phyloP scores from a whole-genome alignment of 163 green algal genomes.

The Trebouxia gelatinosa region DNA sequence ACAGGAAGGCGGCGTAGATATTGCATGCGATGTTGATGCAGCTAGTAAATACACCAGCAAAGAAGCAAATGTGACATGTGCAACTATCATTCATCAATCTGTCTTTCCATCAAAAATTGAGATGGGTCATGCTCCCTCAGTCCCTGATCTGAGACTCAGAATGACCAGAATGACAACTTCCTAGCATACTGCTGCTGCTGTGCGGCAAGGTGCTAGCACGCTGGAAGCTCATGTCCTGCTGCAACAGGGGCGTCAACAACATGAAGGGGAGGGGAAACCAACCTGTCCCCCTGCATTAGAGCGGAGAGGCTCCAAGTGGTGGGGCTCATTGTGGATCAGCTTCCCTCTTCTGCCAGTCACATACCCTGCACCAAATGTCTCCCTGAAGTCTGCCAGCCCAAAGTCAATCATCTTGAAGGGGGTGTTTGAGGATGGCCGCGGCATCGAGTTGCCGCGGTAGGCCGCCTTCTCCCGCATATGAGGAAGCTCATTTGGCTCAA shows the following conservation, averaged over 20 bases:
- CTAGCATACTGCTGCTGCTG: not conserved
- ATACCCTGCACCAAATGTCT: constrained; percentile 28
- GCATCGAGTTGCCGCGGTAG: no score
- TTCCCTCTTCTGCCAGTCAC: constrained; percentile 15
- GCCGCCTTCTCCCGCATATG: no score
- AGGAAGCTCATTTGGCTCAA: no score
- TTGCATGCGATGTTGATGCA: no score
- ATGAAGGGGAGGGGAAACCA: not conserved
- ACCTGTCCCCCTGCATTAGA: not conserved
- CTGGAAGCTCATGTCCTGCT: not conserved
- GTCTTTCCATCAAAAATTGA: no score
- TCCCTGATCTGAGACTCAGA: no score
- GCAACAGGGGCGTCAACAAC: not conserved
- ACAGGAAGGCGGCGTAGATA: no score
- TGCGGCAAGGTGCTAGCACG: not conserved
- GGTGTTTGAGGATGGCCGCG: not conserved
- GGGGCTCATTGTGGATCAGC: constrained; percentile 19
- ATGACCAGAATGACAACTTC: no score
- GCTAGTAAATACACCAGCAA: no score
- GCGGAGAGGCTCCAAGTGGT: not conserved
- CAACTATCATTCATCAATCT: no score
- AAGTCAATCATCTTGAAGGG: constrained; percentile 42
- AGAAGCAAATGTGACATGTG: no score
- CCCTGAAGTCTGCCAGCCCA: constrained; percentile 35
- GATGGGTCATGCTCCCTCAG: no score